These are phyloP conservation scores for Heliocybe sulcata DNA, from an alignment of 1,284 basidiomycete species.

Conservation along the genomic window DNA sequence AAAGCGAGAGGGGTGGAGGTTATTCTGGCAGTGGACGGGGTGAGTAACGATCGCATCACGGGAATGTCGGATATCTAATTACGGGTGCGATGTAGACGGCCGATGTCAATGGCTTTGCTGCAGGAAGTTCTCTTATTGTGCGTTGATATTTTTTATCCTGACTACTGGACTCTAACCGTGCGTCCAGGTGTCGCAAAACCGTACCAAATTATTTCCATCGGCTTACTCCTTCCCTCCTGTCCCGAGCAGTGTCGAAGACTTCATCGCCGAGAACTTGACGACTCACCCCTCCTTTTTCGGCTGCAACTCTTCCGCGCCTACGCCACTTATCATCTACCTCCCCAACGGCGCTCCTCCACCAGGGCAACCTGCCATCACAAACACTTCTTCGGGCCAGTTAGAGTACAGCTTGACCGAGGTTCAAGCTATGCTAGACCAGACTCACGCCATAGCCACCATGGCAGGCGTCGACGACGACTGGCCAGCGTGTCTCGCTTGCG, in stretches of 20 bases:
- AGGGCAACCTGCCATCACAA: constrained; percentile 30
- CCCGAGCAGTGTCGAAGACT: constrained; percentile 41
- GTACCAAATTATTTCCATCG: background rate
- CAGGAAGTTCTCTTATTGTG: constrained; percentile 41
- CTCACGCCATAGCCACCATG: constrained; percentile 31
- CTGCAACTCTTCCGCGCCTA: constrained; percentile 46
- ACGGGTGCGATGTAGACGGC: background rate
- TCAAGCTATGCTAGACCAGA: constrained; percentile 33
- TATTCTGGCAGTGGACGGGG: constrained; percentile 56
- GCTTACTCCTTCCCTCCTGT: constrained; percentile 52
- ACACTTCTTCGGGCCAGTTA: constrained; percentile 28
- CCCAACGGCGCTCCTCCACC: constrained; percentile 46
- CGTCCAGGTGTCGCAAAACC: background rate
- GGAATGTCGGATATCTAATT: background rate
- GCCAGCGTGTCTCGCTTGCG: constrained; percentile 37
- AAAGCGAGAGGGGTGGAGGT: constrained; percentile 58
- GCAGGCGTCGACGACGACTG: constrained; percentile 31
- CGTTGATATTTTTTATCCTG: constrained; percentile 60
- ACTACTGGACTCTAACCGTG: constrained; percentile 29
- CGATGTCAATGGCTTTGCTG: constrained; percentile 23
- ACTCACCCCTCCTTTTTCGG: constrained; percentile 75
- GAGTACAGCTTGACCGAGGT: constrained; percentile 22
- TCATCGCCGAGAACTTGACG: constrained; percentile 58
- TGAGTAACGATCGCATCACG: background rate
- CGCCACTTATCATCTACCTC: constrained; percentile 53